These are phyloP conservation scores for Sindora glabra DNA, from an alignment of 306 rosid genomes.

Conservation along the genomic window DNA sequence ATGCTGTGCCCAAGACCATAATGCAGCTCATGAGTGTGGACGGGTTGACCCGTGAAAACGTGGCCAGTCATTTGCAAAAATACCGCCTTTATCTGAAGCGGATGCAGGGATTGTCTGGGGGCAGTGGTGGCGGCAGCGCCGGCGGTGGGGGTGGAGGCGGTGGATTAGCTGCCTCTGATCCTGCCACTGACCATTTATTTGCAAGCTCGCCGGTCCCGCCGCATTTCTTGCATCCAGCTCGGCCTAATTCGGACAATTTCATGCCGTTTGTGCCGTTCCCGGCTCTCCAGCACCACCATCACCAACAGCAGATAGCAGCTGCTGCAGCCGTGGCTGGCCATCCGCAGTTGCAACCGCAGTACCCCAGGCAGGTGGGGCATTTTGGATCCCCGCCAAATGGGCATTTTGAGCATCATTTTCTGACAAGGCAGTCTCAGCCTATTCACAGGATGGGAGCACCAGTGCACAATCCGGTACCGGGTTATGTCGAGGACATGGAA, in stretches of 20 bases:
- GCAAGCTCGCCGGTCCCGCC: slow-evolving; percentile 92
- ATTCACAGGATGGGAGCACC: slow-evolving; percentile 76
- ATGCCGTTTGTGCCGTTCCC: slow-evolving; percentile 88
- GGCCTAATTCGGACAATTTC: slow-evolving; percentile 73
- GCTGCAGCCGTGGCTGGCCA: slow-evolving; percentile 38
- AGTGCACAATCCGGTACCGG: slow-evolving; percentile 41
- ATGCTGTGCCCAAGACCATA: slow-evolving; percentile 96
- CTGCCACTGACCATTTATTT: slow-evolving; percentile 82
- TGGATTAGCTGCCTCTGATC: slow-evolving; percentile 32
- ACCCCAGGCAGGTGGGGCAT: slow-evolving; percentile 74
- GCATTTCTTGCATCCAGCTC: slow-evolving; percentile 66
- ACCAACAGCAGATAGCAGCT: slow-evolving; percentile 56
- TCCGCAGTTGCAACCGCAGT: slow-evolving; percentile 49
- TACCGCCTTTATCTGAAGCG: slow-evolving; percentile 91
- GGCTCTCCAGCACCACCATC: slow-evolving; percentile 72
- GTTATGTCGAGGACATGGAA: slow-evolving; percentile 73
- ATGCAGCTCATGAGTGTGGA: slow-evolving; percentile 99
- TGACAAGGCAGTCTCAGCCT: slow-evolving; percentile 60
- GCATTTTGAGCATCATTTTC: slow-evolving; percentile 73
- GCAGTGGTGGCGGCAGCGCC: slow-evolving; percentile 18
- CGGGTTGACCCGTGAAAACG: slow-evolving; percentile 92
- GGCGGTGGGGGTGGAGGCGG: slow-evolving; percentile 32
- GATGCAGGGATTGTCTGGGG: slow-evolving; percentile 78
- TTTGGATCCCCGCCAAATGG: slow-evolving; percentile 85
- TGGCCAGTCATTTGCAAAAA: slow-evolving; percentile 91